These are phyloP conservation scores for Rhizopus arrhizus DNA, from an alignment of 371 early-diverging fungal species.

Conservation along the genomic window DNA sequence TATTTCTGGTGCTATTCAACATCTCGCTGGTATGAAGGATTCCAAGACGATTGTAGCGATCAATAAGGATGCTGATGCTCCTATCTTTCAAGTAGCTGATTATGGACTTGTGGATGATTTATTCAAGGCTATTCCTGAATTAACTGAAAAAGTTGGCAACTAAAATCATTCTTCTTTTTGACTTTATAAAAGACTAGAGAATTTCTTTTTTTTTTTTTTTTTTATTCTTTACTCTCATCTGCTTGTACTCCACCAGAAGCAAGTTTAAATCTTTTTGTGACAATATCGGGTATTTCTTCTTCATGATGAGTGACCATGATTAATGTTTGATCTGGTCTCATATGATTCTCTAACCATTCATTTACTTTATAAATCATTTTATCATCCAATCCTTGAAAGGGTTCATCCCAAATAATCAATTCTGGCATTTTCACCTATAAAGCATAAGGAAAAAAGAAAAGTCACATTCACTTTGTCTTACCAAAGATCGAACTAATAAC, in stretches of 20 bases:
- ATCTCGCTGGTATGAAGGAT: conserved; percentile 99
- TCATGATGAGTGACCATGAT: conserved; percentile 67
- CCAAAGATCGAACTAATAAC: conserved; percentile 54
- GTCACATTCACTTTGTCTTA: conserved; percentile 11
- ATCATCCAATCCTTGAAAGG: conserved; percentile 63
- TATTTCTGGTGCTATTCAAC: conserved; percentile 97
- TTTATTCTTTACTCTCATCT: too few relatives aligned
- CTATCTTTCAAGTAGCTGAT: conserved; percentile 98
- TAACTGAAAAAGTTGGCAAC: conserved; percentile 77
- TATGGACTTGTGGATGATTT: conserved; percentile 96
- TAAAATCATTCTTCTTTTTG: background rate
- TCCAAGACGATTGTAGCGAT: conserved; percentile 97
- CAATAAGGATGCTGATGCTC: conserved; percentile 98
- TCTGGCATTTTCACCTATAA: conserved; percentile 48
- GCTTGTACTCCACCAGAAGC: conserved; percentile 34
- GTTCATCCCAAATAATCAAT: conserved; percentile 65
- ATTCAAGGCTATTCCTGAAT: conserved; percentile 91
- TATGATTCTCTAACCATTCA: conserved; percentile 52
- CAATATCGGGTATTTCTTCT: conserved; percentile 57
- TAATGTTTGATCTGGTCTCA: conserved; percentile 52
- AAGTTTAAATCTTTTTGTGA: conserved; percentile 39
- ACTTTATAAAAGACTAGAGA: too few relatives aligned
- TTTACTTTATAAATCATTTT: conserved; percentile 48
- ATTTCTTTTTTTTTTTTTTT: too few relatives aligned
- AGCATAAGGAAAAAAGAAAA: background rate